Evolutionary conservation across 208 protist species (phyloP), one percentile per base, ranked within the genome.

Genomic region (Leishmania martiniquensis): DNA sequence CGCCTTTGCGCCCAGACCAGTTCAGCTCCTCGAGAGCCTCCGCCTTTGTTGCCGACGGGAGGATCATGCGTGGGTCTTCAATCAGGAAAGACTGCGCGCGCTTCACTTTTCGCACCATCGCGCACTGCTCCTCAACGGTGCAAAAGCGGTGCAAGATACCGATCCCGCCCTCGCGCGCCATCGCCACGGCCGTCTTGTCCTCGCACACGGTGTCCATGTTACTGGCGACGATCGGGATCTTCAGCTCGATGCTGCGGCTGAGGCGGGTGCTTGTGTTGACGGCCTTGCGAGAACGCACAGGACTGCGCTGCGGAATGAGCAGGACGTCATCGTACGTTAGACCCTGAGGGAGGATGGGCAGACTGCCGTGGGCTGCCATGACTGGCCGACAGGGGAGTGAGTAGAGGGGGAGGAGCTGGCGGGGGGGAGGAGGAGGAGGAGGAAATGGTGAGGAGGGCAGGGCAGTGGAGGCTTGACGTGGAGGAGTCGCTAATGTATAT

Each of bases 151-250:
- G 94, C 44, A 97, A 84, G 51, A 97, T 96, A 72, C 94, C 94
- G 74, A 97, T 97, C 52, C 94, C 94, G 45, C 94, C 94, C 78
- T 96, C 92, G 76, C 94, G 92, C 17, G 94, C 94, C 89, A 97
- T 95, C 34, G 85, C 85, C 32, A 97, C 86, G 52, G 94, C 92
- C 5, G 87, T 97, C 85, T 96, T 89, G 81, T 95, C 89, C 76
- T 97, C 94, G 80, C 92, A 96, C 25, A 97, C 94, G 34, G 94
- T 98, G 83, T 98, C 95, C 95, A 98, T 98, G 86, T 98, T 98
- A 72, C 89, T 94, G n/a, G 93, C 93, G 39, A 98, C 92, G 68
- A 98, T 92, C 42, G 95, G 95, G 15, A 97, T 92, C 59, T 90
- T 71, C 6, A 98, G 83, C 22, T 78, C 85, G 68, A 97, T 90